Base-by-base conservation (phyloP, 371 early-diverging fungal species). In the Rhizopus microsporus region DNA sequence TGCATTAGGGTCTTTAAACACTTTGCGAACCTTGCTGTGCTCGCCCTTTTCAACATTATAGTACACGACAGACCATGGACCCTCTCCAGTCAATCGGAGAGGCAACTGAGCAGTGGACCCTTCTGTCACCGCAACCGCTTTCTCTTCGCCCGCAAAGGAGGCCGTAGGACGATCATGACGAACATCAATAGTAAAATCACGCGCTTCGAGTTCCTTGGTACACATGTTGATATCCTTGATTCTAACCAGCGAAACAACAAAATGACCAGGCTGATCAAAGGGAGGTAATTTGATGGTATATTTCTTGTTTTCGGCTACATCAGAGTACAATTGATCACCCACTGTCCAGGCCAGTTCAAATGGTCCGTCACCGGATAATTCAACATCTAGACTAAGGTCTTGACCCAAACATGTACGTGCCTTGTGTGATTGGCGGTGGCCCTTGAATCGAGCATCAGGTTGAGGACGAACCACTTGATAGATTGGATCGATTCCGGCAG, bases 401-500 rank as follows among this genome's bases (percentile, higher is more conserved):
- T 80, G 74, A 17, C 76, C 76, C 37, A 77, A 55, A 57, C 80
- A 80, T 0, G 75, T 77, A 12, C 72, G 70, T 5, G 69, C 46
- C 8, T 67, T n/a, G 16, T 61, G 51, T 6, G 33, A 15, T 33
- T 29, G 50, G 8, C 48, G 45, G n/a, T 42, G 42, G 5, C 42
- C 33, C n/a, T 32, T 67, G 51, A 80, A 80, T n/a, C 62, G 56
- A 35, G 80, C 80, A 48, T 77, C 70, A 12, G 80, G 80, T 54
- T 80, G 80, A 57, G 80, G 80, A 60, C 77, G 77, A 1, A 80
- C 80, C 1, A 61, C 51, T 50, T 80, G 80, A 8, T 69, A 61
- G 51, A 77, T 66, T 1, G 69, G 54, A 12, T 59, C 44, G 15
- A 72, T 63, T 2, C 59, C 46, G 10, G 71, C 59, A 10, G 65